These are phyloP conservation scores for Lachancea sp. DNA, from an alignment of 805 yeast species.

Conservation along the genomic window DNA sequence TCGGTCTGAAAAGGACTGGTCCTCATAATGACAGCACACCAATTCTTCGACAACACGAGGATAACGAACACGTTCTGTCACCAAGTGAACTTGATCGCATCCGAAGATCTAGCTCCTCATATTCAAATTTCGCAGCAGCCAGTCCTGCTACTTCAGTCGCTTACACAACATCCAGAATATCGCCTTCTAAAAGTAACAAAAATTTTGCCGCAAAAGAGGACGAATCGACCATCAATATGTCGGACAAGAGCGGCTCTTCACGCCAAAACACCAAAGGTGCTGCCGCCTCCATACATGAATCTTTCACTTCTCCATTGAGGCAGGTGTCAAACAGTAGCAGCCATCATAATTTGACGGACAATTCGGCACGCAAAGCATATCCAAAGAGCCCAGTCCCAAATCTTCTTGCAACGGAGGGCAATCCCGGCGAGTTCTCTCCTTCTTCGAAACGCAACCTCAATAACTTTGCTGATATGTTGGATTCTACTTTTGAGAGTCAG, in stretches of 20 bases:
- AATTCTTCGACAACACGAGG: neutral
- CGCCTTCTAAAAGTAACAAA: slow-evolving; percentile 16
- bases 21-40: neutral
- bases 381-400: slow-evolving; percentile 8
- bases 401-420: slow-evolving; percentile 4
- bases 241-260: neutral
- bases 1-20: neutral
- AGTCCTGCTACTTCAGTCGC: slow-evolving; percentile 33
- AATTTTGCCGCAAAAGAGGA: slow-evolving; percentile 10
- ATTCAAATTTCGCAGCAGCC: slow-evolving; percentile 8
- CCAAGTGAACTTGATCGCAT: slow-evolving; percentile 4
- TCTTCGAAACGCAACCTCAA: slow-evolving; percentile 24
- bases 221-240: neutral
- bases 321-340: slow-evolving; percentile 9
- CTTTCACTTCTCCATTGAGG: slow-evolving; percentile 30
- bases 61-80: slow-evolving; percentile 2
- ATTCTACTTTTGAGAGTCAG: slow-evolving; percentile 16
- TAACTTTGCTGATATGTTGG: slow-evolving; percentile 24
- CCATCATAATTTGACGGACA: slow-evolving; percentile 1
- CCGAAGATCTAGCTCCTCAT: slow-evolving; percentile 6
- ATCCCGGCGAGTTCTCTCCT: slow-evolving; percentile 25
- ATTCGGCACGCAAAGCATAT: neutral
- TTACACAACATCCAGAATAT: slow-evolving; percentile 33
- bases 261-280: neutral
- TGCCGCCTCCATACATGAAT: slow-evolving; percentile 24